These are phyloP conservation scores for Pelargonium cotyledonis DNA, from an alignment of 441 rosid genomes.

Conservation along the genomic window DNA sequence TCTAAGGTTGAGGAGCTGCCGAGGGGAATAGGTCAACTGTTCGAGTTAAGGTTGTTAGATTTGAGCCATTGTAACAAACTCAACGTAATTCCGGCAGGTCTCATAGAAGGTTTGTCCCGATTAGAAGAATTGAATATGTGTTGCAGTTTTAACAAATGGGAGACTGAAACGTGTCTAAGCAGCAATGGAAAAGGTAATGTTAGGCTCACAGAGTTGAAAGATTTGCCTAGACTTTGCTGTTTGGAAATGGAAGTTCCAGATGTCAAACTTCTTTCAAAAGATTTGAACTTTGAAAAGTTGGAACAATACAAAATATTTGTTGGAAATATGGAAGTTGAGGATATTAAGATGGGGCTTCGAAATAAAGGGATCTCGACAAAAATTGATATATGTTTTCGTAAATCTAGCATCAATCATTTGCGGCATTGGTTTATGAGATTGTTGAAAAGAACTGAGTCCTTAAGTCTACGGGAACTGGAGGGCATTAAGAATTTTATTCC, in stretches of 20 bases:
- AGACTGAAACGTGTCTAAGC: background rate
- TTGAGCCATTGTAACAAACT: slow-evolving; percentile 13
- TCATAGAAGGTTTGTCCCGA: slow-evolving; percentile 17
- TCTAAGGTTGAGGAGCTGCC: slow-evolving; percentile 24
- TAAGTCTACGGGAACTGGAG: slow-evolving; percentile 18
- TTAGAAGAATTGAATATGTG: slow-evolving; percentile 23
- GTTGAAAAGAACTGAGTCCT: slow-evolving; percentile 19
- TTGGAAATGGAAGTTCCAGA: background rate
- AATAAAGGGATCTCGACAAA: background rate
- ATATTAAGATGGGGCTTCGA: background rate
- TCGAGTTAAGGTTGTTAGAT: slow-evolving; percentile 20
- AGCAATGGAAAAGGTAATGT: background rate
- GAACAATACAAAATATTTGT: background rate
- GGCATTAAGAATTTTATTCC: slow-evolving; percentile 16
- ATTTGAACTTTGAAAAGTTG: background rate
- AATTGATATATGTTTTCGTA: background rate
- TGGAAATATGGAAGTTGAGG: no score
- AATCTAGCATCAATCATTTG: background rate
- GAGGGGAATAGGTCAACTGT: slow-evolving; percentile 22
- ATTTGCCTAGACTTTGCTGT: background rate
- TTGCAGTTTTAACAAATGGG: slow-evolving; percentile 18
- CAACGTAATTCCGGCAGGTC: slow-evolving; percentile 13
- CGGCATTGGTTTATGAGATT: slow-evolving; percentile 7
- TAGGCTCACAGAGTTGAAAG: slow-evolving; percentile 12
- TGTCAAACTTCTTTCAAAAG: background rate